Conservation (phyloP, 306 rosid genomes). For the Begonia peltatifolia region DNA sequence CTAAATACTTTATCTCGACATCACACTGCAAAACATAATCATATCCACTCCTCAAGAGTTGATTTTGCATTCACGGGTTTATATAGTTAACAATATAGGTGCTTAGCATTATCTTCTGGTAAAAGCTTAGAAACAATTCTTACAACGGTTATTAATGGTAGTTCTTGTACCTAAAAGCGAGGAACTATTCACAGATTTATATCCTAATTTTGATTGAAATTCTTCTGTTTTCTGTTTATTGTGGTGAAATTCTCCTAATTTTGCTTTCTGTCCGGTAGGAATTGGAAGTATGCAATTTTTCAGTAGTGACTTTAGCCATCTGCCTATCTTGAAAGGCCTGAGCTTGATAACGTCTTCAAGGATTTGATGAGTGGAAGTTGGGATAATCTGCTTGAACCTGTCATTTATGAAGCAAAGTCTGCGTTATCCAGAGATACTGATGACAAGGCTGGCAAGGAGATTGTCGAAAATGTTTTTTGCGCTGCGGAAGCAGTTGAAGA, state of each 20-base stretch:
- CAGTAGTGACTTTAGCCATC: constrained; percentile 38
- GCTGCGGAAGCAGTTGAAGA: constrained; percentile 79
- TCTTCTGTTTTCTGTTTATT: constrained; percentile 3
- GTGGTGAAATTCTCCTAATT: constrained; percentile 27
- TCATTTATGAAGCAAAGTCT: constrained; percentile 31
- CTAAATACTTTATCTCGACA: no score
- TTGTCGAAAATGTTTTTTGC: constrained; percentile 47
- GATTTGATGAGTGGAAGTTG: constrained; percentile 74
- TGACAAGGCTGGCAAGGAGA: constrained; percentile 56
- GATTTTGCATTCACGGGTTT: no score
- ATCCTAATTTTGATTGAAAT: neutral
- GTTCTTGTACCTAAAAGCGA: no score
- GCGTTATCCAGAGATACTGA: constrained; percentile 56
- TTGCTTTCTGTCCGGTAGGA: constrained; percentile 40
- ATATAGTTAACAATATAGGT: no score
- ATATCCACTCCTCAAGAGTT: no score
- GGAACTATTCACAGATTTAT: neutral
- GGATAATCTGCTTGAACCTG: constrained; percentile 36
- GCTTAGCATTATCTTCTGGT: no score
- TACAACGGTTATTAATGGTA: no score
- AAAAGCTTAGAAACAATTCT: neutral
- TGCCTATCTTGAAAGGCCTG: constrained; percentile 53
- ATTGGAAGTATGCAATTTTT: constrained; percentile 37
- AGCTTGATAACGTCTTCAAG: constrained; percentile 50
- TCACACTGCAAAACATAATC: no score